phyloP scores from a whole-genome alignment of 495 filamentous ascomycete genomes.

The Mycothermus thermophilus region DNA sequence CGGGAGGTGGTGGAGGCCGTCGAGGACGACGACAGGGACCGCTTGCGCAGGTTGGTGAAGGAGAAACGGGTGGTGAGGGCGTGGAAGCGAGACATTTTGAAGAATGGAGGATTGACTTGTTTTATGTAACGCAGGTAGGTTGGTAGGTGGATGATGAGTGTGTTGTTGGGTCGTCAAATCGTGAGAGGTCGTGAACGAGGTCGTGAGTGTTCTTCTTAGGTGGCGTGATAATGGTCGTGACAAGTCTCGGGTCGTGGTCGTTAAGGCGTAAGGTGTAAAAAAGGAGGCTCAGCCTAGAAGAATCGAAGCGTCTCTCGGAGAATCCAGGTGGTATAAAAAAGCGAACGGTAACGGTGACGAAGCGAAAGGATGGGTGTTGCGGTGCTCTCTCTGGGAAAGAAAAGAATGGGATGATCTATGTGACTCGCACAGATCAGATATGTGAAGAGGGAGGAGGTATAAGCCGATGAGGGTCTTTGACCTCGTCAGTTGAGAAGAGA shows the following conservation, averaged over 20 bases:
- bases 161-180: too few species aligned
- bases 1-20: slow-evolving; percentile 24
- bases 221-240: slow-evolving; percentile 1
- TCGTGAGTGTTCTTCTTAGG: background rate
- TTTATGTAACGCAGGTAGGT: too few species aligned
- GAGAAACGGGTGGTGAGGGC: slow-evolving; percentile 35
- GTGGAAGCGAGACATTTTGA: slow-evolving; percentile 38
- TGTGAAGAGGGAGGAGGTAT: slow-evolving; percentile 5
- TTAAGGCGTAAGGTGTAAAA: background rate
- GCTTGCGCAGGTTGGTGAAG: slow-evolving; percentile 31
- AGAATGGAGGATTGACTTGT: background rate
- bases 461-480: slow-evolving; percentile 7
- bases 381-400: background rate
- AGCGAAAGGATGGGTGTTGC: slow-evolving; percentile 9
- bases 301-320: slow-evolving; percentile 4
- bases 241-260: background rate
- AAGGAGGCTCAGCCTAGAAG: slow-evolving; percentile 23
- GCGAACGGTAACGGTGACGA: slow-evolving; percentile 12
- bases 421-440: slow-evolving; percentile 11
- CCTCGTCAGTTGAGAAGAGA: too few species aligned
- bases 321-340: slow-evolving; percentile 18
- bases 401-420: slow-evolving; percentile 30
- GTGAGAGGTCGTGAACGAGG: slow-evolving; percentile 1
- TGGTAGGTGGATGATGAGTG: too few species aligned
- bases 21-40: slow-evolving; percentile 34